A percentile compares a stretch with the other conserved stretches of the same genome.
Conservation (phyloP, 2,329 filamentous ascomycete species). For the Trichoderma cornu-damae region DNA sequence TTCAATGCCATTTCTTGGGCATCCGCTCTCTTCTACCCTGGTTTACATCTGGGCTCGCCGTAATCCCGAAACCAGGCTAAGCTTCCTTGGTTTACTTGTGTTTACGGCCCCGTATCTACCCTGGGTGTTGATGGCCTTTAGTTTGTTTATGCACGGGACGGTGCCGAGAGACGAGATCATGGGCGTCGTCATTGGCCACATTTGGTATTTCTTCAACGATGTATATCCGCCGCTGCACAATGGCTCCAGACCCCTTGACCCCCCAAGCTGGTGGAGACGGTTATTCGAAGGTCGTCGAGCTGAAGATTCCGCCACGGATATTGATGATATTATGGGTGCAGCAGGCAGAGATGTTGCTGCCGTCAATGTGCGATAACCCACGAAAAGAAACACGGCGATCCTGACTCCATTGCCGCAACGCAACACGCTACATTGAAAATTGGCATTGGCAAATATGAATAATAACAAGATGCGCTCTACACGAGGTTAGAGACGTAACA, state of each 20-base stretch:
- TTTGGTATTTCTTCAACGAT: constrained; percentile 98
- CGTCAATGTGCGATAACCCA: constrained; percentile 2
- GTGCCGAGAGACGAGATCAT: constrained; percentile 95
- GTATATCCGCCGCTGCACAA: constrained; percentile 90
- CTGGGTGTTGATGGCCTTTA: constrained; percentile 93
- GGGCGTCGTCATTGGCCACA: constrained; percentile 87
- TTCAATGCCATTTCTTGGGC: constrained; percentile 90
- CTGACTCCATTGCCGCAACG: neutral
- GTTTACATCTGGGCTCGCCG: constrained; percentile 98
- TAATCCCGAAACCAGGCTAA: constrained; percentile 86
- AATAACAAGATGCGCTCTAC: neutral
- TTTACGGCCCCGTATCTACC: constrained; percentile 94
- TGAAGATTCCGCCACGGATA: constrained; percentile 47
- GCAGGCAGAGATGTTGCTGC: constrained; percentile 34
- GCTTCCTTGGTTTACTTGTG: constrained; percentile 80
- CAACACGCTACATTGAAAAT: neutral
- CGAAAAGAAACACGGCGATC: neutral
- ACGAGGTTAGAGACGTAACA: neutral
- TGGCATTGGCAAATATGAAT: neutral
- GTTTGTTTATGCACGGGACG: constrained; percentile 80
- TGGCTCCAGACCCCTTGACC: constrained; percentile 79
- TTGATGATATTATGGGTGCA: constrained; percentile 59
- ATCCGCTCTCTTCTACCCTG: constrained; percentile 82
- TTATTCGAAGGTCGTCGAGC: constrained; percentile 63
- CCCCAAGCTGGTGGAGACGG: constrained; percentile 83